Percentiles rank a stretch among this genome's conserved stretches.
phyloP scores from a whole-genome alignment of 495 filamentous ascomycete genomes.

The Sphaerosporella brunnea region DNA sequence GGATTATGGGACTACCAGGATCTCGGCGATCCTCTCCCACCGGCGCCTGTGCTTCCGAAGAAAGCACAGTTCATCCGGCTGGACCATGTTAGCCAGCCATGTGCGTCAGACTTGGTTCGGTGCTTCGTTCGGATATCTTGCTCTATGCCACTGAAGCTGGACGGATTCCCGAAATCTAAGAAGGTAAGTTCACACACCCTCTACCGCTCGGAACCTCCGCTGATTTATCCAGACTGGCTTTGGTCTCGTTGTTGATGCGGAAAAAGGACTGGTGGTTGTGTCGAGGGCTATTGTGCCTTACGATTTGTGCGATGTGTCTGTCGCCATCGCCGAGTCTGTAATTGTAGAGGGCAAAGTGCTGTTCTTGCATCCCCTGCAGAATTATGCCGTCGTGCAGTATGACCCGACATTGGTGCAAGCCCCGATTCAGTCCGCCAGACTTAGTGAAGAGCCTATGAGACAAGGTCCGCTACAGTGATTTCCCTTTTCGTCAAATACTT shows the following conservation, averaged over 20 bases:
- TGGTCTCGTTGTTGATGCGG: conserved; percentile 87
- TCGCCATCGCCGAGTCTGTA: conserved; percentile 90
- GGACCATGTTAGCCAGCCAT: conserved; percentile 73
- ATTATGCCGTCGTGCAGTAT: conserved; percentile 90
- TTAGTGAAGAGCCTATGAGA: conserved; percentile 65
- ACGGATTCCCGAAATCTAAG: conserved; percentile 79
- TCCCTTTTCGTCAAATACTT: not conserved
- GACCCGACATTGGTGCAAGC: conserved; percentile 83
- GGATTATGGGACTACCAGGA: conserved; percentile 92
- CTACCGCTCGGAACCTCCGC: conserved; percentile 77
- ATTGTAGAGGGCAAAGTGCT: conserved; percentile 84
- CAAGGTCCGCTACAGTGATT: conserved; percentile 36
- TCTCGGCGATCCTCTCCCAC: conserved; percentile 60
- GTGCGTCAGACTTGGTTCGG: conserved; percentile 75
- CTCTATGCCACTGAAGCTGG: conserved; percentile 83
- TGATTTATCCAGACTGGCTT: conserved; percentile 77
- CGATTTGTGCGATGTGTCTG: conserved; percentile 84
- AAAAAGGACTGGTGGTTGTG: conserved; percentile 84
- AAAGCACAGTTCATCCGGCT: conserved; percentile 81
- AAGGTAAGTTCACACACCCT: conserved; percentile 88
- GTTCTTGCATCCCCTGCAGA: conserved; percentile 96
- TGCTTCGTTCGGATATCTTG: conserved; percentile 90
- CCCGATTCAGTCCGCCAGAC: conserved; percentile 71
- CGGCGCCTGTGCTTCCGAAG: conserved; percentile 47
- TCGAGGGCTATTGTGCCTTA: conserved; percentile 88